These are phyloP conservation scores for Colletotrichum euphorbiae DNA, from an alignment of 2,329 filamentous ascomycete genomes.

Conservation along the genomic window DNA sequence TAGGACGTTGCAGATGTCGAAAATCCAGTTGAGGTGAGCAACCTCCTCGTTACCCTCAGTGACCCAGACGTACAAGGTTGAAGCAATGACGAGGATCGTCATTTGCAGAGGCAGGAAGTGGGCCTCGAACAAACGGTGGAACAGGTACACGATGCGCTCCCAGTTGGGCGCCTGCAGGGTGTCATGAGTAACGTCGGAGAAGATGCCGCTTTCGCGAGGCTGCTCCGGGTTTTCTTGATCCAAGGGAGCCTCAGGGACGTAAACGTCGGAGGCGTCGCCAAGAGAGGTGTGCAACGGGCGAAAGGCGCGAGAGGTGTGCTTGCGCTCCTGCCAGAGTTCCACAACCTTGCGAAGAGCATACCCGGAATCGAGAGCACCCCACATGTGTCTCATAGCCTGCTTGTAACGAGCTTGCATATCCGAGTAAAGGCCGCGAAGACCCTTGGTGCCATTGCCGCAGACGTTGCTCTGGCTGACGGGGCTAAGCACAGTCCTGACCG, in stretches of 20 bases:
- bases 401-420: constrained; percentile 76
- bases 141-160: constrained; percentile 67
- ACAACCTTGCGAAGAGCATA: constrained; percentile 69
- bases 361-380: constrained; percentile 77
- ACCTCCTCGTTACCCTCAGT: constrained; percentile 63
- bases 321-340: constrained; percentile 69
- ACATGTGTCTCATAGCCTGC: constrained; percentile 81
- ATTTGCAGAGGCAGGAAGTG: constrained; percentile 78
- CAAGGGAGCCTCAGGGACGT: constrained; percentile 60
- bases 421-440: constrained; percentile 63
- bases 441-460: constrained; percentile 66
- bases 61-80: constrained; percentile 68
- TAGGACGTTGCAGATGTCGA: constrained; percentile 69
- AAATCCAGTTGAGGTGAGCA: constrained; percentile 68
- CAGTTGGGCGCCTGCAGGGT: constrained; percentile 64
- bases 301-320: constrained; percentile 66
- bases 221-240: constrained; percentile 54
- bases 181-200: constrained; percentile 65
- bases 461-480: constrained; percentile 81
- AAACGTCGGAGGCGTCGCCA: constrained; percentile 59
- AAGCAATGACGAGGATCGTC: constrained; percentile 72
- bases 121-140: constrained; percentile 78
- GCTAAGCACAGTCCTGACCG: constrained; percentile 71
- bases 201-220: constrained; percentile 62
- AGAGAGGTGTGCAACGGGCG: constrained; percentile 66